phyloP scores from a whole-genome alignment of 208 protist genomes.

The Trypanosoma brucei region DNA sequence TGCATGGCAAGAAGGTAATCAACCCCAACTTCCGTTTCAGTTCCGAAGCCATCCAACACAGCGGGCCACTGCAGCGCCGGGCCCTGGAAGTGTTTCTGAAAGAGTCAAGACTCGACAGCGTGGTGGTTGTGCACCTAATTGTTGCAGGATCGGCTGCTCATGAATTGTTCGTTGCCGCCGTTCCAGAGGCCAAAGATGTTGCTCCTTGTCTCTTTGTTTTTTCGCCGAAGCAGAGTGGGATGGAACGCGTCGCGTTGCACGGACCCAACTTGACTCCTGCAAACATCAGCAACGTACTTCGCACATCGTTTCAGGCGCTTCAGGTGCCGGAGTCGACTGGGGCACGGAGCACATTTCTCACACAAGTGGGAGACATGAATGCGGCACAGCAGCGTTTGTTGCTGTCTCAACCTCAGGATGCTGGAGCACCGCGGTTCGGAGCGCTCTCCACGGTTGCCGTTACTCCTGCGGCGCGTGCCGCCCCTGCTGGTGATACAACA shows the following conservation, averaged over 20 bases:
- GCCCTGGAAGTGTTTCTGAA: conserved; percentile 38
- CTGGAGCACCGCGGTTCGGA: background rate
- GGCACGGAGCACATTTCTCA: conserved; percentile 24
- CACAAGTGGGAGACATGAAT: conserved; percentile 25
- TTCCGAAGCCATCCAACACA: conserved; percentile 3
- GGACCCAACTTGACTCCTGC: conserved; percentile 31
- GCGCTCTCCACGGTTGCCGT: background rate
- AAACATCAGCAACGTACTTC: conserved; percentile 27
- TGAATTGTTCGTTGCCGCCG: conserved; percentile 34
- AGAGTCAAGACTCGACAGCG: conserved; percentile 27
- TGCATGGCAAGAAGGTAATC: conserved; percentile 5
- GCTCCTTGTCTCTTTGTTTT: conserved; percentile 56
- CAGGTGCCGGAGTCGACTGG: conserved; percentile 3
- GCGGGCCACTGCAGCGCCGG: conserved; percentile 39
- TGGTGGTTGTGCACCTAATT: conserved; percentile 46
- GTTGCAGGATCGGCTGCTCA: conserved; percentile 39
- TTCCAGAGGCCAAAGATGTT: conserved; percentile 18
- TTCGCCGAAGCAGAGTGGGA: conserved; percentile 18
- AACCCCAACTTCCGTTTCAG: conserved; percentile 7
- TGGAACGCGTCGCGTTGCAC: conserved; percentile 28
- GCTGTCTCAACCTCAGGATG: background rate
- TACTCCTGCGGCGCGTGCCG: background rate
- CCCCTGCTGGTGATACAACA: no score
- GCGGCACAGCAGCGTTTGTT: background rate
- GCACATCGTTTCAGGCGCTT: conserved; percentile 7